Percentiles rank a stretch among this genome's conserved stretches.
These are phyloP conservation scores for Dictyostelium intermedium DNA, from an alignment of 78 protist genomes.

Conservation along the genomic window DNA sequence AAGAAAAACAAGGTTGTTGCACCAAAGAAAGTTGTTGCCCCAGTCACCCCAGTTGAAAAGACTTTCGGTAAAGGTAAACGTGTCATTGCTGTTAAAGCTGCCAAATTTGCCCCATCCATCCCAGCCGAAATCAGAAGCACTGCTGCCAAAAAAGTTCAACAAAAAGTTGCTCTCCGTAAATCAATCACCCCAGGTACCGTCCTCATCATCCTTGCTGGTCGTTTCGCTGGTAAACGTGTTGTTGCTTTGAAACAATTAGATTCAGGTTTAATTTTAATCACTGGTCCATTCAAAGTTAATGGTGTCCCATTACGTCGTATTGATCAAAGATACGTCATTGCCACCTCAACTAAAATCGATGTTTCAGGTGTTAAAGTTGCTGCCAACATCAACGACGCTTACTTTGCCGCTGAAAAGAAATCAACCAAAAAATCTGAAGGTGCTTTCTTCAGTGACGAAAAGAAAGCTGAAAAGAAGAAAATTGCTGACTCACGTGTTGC, in stretches of 20 bases:
- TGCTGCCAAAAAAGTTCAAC: neutral
- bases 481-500: constrained; percentile 83
- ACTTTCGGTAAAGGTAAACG: constrained; percentile 37
- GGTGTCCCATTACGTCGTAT: constrained; percentile 99
- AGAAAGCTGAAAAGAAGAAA: constrained; percentile 61
- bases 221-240: constrained; percentile 96
- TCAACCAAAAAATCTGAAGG: constrained; percentile 58
- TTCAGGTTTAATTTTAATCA: constrained; percentile 96
- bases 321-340: constrained; percentile 96
- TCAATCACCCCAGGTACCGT: constrained; percentile 98
- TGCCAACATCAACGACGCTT: constrained; percentile 80
- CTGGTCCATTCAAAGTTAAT: constrained; percentile 98
- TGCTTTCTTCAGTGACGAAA: constrained; percentile 69
- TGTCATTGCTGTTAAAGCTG: constrained; percentile 14
- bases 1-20: constrained; percentile 58
- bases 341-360: constrained; percentile 98
- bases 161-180: constrained; percentile 80
- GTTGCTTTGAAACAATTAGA: constrained; percentile 95
- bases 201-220: constrained; percentile 97
- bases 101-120: constrained; percentile 25
- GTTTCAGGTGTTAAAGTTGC: constrained; percentile 75
- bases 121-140: constrained; percentile 38
- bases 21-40: constrained; percentile 24
- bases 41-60: neutral
- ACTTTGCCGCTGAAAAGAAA: constrained; percentile 64